These are phyloP conservation scores for Endogone sp. DNA, from an alignment of 192 early-diverging fungal species.

Conservation along the genomic window DNA sequence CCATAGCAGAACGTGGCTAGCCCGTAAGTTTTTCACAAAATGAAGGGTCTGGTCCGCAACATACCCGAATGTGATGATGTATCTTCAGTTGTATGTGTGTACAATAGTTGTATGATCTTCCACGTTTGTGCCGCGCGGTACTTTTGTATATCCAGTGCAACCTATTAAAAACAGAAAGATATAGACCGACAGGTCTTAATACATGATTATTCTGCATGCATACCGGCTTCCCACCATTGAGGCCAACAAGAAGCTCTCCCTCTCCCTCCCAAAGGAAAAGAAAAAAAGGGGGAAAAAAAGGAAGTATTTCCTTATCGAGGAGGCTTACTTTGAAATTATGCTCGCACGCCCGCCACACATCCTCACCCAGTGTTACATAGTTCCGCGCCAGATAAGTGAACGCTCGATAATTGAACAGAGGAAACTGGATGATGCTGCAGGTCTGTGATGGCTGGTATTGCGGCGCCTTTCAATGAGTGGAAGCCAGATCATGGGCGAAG, in stretches of 20 bases:
- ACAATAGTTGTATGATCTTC: constrained; percentile 67
- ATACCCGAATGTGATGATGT: constrained; percentile 10
- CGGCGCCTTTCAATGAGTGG: not conserved
- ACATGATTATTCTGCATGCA: no score
- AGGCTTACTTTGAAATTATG: constrained; percentile 54
- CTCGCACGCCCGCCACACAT: constrained; percentile 52
- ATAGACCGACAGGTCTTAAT: no score
- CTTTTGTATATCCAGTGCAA: constrained; percentile 56
- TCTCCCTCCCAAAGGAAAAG: no score
- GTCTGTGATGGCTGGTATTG: constrained; percentile 24
- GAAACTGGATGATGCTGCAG: constrained; percentile 37
- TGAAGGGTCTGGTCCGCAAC: no score
- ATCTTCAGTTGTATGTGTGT: constrained; percentile 21
- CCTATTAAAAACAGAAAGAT: constrained; percentile 32
- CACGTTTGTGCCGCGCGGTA: constrained; percentile 70
- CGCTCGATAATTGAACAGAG: constrained; percentile 58
- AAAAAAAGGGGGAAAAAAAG: no score
- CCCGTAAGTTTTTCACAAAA: no score
- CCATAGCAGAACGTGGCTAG: no score
- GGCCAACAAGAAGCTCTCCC: no score
- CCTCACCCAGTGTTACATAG: constrained; percentile 44
- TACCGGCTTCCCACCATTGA: no score
- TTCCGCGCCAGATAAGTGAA: constrained; percentile 69
- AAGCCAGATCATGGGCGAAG: not conserved
- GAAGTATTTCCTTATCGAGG: not conserved